Conservation (phyloP, 257 asterid genomes). For the Penstemon eatonii region DNA sequence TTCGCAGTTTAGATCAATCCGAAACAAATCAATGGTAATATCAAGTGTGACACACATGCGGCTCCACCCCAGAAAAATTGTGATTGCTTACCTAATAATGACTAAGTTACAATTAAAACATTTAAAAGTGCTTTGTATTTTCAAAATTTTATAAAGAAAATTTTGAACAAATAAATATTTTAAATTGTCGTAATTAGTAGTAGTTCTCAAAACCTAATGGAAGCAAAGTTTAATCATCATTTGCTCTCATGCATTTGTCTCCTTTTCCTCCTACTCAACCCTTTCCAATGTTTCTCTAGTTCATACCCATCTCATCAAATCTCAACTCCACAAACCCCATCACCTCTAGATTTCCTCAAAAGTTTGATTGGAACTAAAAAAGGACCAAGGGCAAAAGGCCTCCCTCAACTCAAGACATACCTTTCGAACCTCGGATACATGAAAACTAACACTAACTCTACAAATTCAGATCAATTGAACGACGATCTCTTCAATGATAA, state of each 20-base stretch:
- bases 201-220: too few species aligned
- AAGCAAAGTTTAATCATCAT: too few species aligned
- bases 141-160: too few species aligned
- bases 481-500: conserved; percentile 4
- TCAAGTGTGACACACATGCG: too few species aligned
- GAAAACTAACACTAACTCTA: neutral
- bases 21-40: too few species aligned
- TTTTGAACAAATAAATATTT: too few species aligned
- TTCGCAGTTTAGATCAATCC: too few species aligned
- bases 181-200: too few species aligned
- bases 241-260: neutral
- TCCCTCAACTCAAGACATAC: conserved; percentile 7
- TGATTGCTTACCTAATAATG: too few species aligned
- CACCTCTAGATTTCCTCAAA: neutral
- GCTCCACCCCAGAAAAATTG: too few species aligned
- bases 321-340: neutral
- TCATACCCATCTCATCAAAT: neutral
- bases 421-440: conserved; percentile 15
- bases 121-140: too few species aligned
- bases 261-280: neutral
- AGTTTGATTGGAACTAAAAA: neutral
- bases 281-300: neutral
- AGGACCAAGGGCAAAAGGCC: neutral
- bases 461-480: neutral
- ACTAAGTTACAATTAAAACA: too few species aligned